Conservation (phyloP, 2,329 filamentous ascomycete genomes). For the Cladosporium sp. region DNA sequence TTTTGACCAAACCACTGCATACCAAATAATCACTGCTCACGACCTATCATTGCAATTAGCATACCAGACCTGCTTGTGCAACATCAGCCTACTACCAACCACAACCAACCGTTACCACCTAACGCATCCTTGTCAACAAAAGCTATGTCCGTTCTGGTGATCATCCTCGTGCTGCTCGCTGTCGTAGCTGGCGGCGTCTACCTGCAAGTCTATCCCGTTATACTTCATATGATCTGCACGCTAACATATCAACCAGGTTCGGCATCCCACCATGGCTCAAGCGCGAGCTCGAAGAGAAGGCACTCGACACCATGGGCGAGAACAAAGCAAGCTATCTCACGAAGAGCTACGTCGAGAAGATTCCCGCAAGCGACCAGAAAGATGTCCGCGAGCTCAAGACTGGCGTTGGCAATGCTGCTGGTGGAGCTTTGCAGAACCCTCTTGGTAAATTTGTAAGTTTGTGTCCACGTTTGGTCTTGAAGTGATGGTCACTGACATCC, state of each 20-base stretch:
- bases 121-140: background rate
- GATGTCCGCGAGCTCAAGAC: conserved; percentile 39
- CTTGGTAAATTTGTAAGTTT: conserved; percentile 37
- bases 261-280: conserved; percentile 50
- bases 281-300: conserved; percentile 47
- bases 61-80: background rate
- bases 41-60: background rate
- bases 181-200: conserved; percentile 43
- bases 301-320: conserved; percentile 54
- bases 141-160: conserved; percentile 27
- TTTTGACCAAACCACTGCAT: background rate
- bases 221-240: background rate
- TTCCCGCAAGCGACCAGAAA: conserved; percentile 25
- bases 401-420: conserved; percentile 34
- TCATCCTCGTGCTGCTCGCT: conserved; percentile 39
- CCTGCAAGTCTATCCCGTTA: conserved; percentile 28
- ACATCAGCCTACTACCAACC: background rate
- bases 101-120: background rate
- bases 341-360: conserved; percentile 32
- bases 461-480: too few species aligned
- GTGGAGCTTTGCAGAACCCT: conserved; percentile 39
- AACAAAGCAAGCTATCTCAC: conserved; percentile 46
- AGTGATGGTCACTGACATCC: background rate
- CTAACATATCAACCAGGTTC: conserved; percentile 34
- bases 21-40: background rate